Evolutionary conservation across 1,139 yeast species (phyloP), one percentile per base, ranked within the genome.

Genomic region (Barnettozyma hawaiiensis): DNA sequence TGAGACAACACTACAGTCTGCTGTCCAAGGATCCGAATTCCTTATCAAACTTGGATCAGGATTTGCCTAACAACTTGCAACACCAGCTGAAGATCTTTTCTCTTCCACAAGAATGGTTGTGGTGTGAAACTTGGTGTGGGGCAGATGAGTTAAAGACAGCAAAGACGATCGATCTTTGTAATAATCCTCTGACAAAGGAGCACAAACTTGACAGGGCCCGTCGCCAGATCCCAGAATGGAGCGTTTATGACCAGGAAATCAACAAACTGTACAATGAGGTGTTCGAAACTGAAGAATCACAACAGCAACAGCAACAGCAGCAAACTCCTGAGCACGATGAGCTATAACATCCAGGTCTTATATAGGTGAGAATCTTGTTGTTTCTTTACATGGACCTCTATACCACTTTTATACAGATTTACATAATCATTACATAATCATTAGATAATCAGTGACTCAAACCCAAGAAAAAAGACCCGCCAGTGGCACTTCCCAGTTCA

Each of bases 51-150:
- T 70, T 90, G 50, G 98, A 89, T 58, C 97, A 90, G 60, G 97
- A 92, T 60, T 71, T 92, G 50, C 90, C 96, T 11, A 92, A 92
- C 60, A 86, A 86, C 58, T 56, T 90, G 53, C 98, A 92, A 61
- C 58, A 70, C 27, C 63, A 64, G 33, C 62, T 87, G 18, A 84
- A 82, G 36, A 87, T 87, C 21, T 74, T 69, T 56, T 81, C 94
- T 19, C 67, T 86, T 35, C 85, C 89, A 2, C 84, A 82, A 54
- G 87, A 84, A 37, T 87, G 95, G 94, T 66, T 85, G 31, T 87
- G 96, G 96, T 86, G 95, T 63, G 96, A 86, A 57, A 85, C 96
- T 0, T 87, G 96, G 96, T 85, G 96, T 59, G 69, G 79, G n/a
- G 85, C 78, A 51, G 81, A 73, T 39, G 67, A 75, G 23, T 63